phyloP scores from a whole-genome alignment of 768 basidiomycete genomes.

The Tremella fuciformis region DNA sequence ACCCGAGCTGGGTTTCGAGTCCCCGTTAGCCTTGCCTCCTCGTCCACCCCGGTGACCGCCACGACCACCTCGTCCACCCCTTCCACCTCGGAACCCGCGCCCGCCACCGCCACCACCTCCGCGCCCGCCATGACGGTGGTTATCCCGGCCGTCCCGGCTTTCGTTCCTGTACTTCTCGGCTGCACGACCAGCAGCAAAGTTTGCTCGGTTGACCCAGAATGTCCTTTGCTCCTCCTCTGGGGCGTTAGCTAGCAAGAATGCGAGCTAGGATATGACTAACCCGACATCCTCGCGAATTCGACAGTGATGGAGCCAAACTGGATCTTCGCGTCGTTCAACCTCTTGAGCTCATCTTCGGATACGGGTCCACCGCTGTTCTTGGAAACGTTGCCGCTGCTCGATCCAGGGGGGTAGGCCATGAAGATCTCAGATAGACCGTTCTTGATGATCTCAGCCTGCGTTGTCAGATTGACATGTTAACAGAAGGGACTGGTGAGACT shows the following conservation, averaged over 20 bases:
- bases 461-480: background rate
- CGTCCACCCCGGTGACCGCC: slow-evolving; percentile 37
- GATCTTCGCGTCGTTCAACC: slow-evolving; percentile 44
- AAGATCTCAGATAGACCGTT: slow-evolving; percentile 47
- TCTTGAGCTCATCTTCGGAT: slow-evolving; percentile 41
- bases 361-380: slow-evolving; percentile 36
- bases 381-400: slow-evolving; percentile 44
- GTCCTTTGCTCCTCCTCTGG: slow-evolving; percentile 46
- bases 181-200: slow-evolving; percentile 46
- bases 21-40: slow-evolving; percentile 18
- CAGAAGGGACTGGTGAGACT: slow-evolving; percentile 1
- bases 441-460: slow-evolving; percentile 36
- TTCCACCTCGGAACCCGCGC: slow-evolving; percentile 37
- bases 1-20: background rate
- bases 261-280: slow-evolving; percentile 17
- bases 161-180: slow-evolving; percentile 13
- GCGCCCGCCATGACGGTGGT: slow-evolving; percentile 13
- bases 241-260: background rate
- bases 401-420: slow-evolving; percentile 49
- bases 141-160: background rate
- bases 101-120: slow-evolving; percentile 29
- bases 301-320: slow-evolving; percentile 42
- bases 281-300: slow-evolving; percentile 40
- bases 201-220: slow-evolving; percentile 50
- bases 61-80: slow-evolving; percentile 34